A percentile compares a stretch with the other conserved stretches of the same genome.
These are phyloP conservation scores for Acer yangbiense DNA, from an alignment of 345 rosid species.

Conservation along the genomic window DNA sequence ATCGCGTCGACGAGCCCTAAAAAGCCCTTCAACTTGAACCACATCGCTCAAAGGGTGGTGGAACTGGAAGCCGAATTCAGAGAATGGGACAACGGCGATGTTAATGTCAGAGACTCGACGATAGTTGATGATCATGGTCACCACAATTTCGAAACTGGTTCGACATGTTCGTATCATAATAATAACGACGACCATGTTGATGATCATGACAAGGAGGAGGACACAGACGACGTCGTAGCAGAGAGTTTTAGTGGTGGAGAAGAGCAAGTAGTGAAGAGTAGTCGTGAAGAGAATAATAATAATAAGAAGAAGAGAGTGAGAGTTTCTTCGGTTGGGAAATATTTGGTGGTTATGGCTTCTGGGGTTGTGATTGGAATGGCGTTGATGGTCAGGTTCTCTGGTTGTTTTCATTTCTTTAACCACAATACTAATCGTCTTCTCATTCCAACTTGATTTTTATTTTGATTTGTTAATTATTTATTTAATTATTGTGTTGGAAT, in stretches of 20 bases:
- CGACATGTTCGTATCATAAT: slow-evolving; percentile 24
- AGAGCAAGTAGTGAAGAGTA: neutral
- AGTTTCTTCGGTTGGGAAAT: slow-evolving; percentile 5
- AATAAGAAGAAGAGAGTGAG: neutral
- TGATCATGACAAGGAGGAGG: slow-evolving; percentile 4
- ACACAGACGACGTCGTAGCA: neutral
- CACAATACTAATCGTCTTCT: neutral
- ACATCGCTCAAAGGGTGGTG: slow-evolving; percentile 22
- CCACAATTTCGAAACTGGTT: slow-evolving; percentile 12
- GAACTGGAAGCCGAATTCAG: slow-evolving; percentile 32
- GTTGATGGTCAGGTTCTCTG: slow-evolving; percentile 18
- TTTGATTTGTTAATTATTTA: neutral
- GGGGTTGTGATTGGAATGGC: slow-evolving; percentile 38
- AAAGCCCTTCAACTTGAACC: slow-evolving; percentile 33
- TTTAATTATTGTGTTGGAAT: neutral
- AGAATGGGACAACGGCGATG: slow-evolving; percentile 22
- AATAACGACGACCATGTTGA: slow-evolving; percentile 3
- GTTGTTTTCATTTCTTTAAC: slow-evolving; percentile 8
- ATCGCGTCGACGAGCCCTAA: slow-evolving; percentile 34
- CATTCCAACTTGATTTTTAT: slow-evolving; percentile 18
- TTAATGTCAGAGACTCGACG: neutral
- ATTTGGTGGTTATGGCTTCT: slow-evolving; percentile 10
- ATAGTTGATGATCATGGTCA: neutral
- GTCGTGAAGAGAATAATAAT: neutral
- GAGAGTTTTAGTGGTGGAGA: neutral